A percentile compares a stretch with the other conserved stretches of the same genome.
phyloP scores from a whole-genome alignment of 441 rosid genomes.

The Erodium chrysanthum region DNA sequence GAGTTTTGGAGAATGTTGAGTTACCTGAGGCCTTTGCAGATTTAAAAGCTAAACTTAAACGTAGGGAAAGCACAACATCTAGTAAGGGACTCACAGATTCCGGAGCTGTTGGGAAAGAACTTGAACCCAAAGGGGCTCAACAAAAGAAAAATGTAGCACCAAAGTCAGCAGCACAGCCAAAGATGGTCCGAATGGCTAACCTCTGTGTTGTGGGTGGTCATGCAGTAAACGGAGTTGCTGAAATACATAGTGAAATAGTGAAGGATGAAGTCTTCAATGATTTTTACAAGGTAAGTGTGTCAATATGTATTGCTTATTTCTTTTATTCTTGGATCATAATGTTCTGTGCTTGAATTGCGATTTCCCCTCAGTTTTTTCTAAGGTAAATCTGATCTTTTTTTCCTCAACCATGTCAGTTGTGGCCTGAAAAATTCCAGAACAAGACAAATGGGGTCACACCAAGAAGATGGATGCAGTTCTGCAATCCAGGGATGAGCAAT shows the following conservation, averaged over 20 bases:
- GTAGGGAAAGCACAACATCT: conserved; percentile 24
- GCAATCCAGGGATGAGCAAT: conserved; percentile 73
- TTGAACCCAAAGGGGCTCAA: conserved; percentile 15
- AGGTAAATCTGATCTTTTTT: too few relatives aligned
- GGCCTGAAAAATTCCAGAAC: conserved; percentile 87
- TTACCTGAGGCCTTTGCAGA: conserved; percentile 61
- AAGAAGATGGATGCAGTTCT: conserved; percentile 81
- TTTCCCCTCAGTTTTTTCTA: too few relatives aligned
- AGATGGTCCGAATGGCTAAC: conserved; percentile 92
- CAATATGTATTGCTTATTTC: neutral
- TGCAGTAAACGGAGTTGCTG: conserved; percentile 96
- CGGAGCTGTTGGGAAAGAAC: conserved; percentile 27
- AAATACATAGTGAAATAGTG: conserved; percentile 88
- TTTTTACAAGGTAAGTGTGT: conserved; percentile 58
- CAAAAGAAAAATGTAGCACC: conserved; percentile 28
- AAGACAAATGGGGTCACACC: conserved; percentile 98
- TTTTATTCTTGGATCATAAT: neutral
- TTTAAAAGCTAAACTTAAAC: conserved; percentile 43
- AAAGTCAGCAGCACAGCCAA: conserved; percentile 41
- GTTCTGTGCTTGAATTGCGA: neutral
- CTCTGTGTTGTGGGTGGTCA: conserved; percentile 82
- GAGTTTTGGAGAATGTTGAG: conserved; percentile 82
- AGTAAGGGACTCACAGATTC: neutral
- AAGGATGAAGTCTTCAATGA: conserved; percentile 79
- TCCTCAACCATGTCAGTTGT: conserved; percentile 40